Evolutionary conservation across 768 basidiomycete species (phyloP).

Genomic region (Suillus tomentosus): DNA sequence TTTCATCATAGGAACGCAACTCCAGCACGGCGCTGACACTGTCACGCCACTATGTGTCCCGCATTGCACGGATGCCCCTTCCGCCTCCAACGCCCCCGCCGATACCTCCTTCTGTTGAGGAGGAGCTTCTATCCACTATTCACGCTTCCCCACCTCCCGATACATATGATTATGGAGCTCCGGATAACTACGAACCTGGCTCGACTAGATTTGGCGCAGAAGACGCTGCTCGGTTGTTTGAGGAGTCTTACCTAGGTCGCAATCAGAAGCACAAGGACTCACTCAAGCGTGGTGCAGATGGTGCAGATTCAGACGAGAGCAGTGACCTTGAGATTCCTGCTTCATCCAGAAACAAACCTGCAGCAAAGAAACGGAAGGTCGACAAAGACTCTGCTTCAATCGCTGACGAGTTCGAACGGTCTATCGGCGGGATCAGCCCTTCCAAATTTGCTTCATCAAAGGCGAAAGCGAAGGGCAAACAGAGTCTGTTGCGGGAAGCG

Average conservation of each 20-base stretch:
- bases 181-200: conserved; percentile 25
- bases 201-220: conserved; percentile 41
- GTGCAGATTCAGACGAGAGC: conserved; percentile 57
- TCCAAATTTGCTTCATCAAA: conserved; percentile 38
- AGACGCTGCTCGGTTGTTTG: conserved; percentile 59
- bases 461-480: conserved; percentile 56
- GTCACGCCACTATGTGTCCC: conserved; percentile 39
- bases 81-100: conserved; percentile 42
- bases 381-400: conserved; percentile 42
- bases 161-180: conserved; percentile 33
- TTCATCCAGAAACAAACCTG: conserved; percentile 42
- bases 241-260: conserved; percentile 52
- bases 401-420: conserved; percentile 52
- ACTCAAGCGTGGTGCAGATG: conserved; percentile 52
- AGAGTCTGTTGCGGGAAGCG: conserved; percentile 48
- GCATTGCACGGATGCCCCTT: conserved; percentile 47
- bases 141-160: conserved; percentile 39
- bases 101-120: conserved; percentile 33
- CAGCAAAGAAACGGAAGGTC: conserved; percentile 64
- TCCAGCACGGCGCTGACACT: conserved; percentile 51
- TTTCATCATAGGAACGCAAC: conserved; percentile 64
- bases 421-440: conserved; percentile 39
- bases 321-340: conserved; percentile 54
- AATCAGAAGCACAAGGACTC: conserved; percentile 45
- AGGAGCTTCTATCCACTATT: conserved; percentile 38